Evolutionary conservation across 805 yeast genomes (phyloP), one percentile per base, ranked within the genome.

Genomic region (Lipomyces lipofer): DNA sequence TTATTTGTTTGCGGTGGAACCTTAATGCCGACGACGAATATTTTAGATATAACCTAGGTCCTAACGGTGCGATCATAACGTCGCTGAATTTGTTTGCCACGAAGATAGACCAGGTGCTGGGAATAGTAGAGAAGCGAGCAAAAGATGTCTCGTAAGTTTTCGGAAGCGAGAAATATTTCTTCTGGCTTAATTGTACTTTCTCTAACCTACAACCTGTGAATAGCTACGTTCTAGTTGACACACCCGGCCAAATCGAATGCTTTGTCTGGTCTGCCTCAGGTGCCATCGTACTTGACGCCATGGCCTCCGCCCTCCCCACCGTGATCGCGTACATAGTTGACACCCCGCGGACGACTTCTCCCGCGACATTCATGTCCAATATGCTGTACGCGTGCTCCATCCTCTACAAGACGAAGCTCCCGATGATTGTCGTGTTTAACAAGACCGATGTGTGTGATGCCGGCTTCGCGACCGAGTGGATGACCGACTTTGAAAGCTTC

Each of bases 241-340:
- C 99, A 0, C 99, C 99, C 0, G 99, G 99, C 10, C 99, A 94
- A 72, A 94, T 94, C 59, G 99, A 94, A 71, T 91, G 97, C 73
- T 94, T 94, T 69, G 90, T 94, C 40, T 94, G 99, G 64, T 50
- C 95, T 43, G 99, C 99, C 0, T 87, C 96, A 21, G 99, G 99
- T 10, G 81, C 97, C 21, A 94, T 94, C 59, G 86, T 94, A 55
- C 92, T 98, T 0, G 99, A 94, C 68, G 90, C 97, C 0, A 88
- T 94, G 73, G 99, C 98, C 0, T 86, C 96, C 0, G 83, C 95
- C 3, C 88, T 89, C 69, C 99, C 99, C 15, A 94, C 99, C 0
- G 88, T 94, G 25, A 82, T 94, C 59, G 98, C 98, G 0, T 94
- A 94, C 69, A 85, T 94, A 59, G 94, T 94, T 25, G 99, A 94